Percentiles rank a stretch among this genome's conserved stretches.
These are phyloP conservation scores for Luffa acutangula DNA, from an alignment of 306 rosid species.

Conservation along the genomic window DNA sequence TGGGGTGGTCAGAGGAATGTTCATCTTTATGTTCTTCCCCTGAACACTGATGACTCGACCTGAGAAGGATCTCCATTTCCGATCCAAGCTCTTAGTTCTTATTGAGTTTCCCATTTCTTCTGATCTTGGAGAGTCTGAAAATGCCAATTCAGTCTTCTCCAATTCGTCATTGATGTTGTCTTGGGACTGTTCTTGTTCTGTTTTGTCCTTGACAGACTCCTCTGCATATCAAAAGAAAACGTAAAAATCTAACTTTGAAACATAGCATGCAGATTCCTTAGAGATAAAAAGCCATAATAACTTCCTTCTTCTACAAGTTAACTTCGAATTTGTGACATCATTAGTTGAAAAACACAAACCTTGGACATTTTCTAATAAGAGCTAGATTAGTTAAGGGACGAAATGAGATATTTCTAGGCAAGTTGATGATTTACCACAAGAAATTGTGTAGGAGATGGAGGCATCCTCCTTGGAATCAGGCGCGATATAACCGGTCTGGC, in stretches of 20 bases:
- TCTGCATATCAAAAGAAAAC: constrained; percentile 33
- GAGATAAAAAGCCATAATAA: not conserved
- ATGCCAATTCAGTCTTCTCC: constrained; percentile 44
- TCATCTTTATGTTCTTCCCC: constrained; percentile 78
- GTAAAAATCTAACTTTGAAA: not conserved
- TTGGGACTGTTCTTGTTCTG: constrained; percentile 49
- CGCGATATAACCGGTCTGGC: constrained; percentile 19
- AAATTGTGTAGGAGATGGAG: constrained; percentile 68
- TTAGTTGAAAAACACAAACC: not conserved
- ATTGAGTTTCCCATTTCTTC: constrained; percentile 35
- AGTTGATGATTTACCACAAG: constrained; percentile 44
- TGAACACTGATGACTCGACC: constrained; percentile 50
- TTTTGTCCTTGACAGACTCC: constrained; percentile 61
- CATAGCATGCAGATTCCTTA: not conserved
- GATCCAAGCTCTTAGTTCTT: constrained; percentile 40
- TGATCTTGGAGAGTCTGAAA: constrained; percentile 28
- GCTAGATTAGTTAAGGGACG: not conserved
- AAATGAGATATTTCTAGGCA: not conserved
- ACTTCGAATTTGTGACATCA: not conserved
- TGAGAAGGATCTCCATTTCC: constrained; percentile 42
- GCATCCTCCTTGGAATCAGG: constrained; percentile 62
- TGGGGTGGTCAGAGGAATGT: constrained; percentile 89
- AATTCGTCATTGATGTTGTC: constrained; percentile 33
- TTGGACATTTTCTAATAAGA: not conserved
- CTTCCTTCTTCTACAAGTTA: not conserved